A percentile compares a stretch with the other conserved stretches of the same genome.
Conservation (phyloP, 2,329 filamentous ascomycete species). For the Aspergillus hiratsukae region DNA sequence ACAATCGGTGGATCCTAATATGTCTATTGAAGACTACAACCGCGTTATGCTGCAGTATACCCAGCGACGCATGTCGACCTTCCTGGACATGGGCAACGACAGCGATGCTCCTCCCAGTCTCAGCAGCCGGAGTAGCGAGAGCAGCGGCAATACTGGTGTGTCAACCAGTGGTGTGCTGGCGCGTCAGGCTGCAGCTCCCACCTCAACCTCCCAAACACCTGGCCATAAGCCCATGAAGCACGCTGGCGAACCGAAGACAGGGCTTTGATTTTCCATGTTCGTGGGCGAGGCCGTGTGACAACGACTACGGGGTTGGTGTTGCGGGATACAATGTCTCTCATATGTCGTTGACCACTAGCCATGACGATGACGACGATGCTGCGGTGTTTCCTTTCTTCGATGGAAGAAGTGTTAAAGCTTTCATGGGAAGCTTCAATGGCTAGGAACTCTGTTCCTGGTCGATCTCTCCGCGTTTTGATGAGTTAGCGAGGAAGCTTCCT, state of each 20-base stretch:
- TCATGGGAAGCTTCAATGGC: not conserved
- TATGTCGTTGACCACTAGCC: not conserved
- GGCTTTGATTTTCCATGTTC: not conserved
- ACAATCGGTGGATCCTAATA: conserved; percentile 19
- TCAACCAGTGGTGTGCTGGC: conserved; percentile 19
- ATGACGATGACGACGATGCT: not conserved
- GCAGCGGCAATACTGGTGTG: conserved; percentile 21
- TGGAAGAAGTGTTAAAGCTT: not conserved
- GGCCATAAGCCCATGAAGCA: not conserved
- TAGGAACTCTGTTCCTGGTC: not conserved
- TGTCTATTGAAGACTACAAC: conserved; percentile 36
- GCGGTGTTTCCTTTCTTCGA: not conserved
- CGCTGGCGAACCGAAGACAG: not conserved
- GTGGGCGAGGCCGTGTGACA: too few species aligned
- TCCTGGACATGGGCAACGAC: conserved; percentile 23
- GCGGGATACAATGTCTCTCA: not conserved
- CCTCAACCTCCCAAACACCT: conserved; percentile 7
- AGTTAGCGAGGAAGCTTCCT: conserved; percentile 1
- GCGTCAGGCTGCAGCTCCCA: conserved; percentile 16
- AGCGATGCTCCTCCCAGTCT: conserved; percentile 17
- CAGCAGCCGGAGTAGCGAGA: conserved; percentile 28
- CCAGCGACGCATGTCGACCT: conserved; percentile 33
- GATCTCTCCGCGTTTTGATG: not conserved
- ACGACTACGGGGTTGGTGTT: too few species aligned
- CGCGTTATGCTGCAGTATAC: conserved; percentile 37